These are phyloP conservation scores for Pythium coloratum DNA, from an alignment of 352 stramenopile genomes.

Conservation along the genomic window DNA sequence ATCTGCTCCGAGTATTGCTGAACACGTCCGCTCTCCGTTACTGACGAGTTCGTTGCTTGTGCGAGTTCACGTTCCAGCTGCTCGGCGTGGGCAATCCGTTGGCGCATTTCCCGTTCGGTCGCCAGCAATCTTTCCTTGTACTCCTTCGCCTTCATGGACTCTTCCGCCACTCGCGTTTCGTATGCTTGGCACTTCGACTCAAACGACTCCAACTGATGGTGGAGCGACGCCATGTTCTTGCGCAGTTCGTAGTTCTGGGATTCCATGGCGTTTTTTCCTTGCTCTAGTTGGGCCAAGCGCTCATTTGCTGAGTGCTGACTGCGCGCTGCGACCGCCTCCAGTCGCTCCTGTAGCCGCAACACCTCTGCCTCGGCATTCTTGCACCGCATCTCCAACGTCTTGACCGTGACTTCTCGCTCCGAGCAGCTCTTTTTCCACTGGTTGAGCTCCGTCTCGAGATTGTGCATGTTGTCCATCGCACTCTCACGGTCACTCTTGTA, in stretches of 20 bases:
- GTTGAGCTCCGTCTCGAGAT: slow-evolving; percentile 45
- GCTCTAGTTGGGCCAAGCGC: slow-evolving; percentile 51
- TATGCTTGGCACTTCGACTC: slow-evolving; percentile 47
- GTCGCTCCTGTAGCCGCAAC: slow-evolving; percentile 39
- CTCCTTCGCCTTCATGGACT: slow-evolving; percentile 38
- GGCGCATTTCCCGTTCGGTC: slow-evolving; percentile 31
- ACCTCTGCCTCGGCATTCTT: slow-evolving; percentile 45
- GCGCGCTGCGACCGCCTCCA: slow-evolving; percentile 38
- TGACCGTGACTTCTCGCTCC: slow-evolving; percentile 43
- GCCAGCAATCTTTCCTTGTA: slow-evolving; percentile 32
- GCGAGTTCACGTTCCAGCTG: slow-evolving; percentile 52
- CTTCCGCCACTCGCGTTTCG: slow-evolving; percentile 33
- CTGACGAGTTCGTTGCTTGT: slow-evolving; percentile 32
- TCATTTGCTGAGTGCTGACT: slow-evolving; percentile 59
- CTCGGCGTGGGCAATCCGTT: slow-evolving; percentile 32
- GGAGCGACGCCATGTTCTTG: slow-evolving; percentile 40
- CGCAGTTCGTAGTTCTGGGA: slow-evolving; percentile 56
- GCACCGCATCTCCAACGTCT: slow-evolving; percentile 45
- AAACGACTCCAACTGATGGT: slow-evolving; percentile 49
- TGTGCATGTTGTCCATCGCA: slow-evolving; percentile 42
- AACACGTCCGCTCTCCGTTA: slow-evolving; percentile 33
- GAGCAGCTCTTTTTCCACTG: slow-evolving; percentile 40
- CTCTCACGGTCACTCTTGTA: slow-evolving; percentile 49
- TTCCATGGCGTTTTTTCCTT: slow-evolving; percentile 52
- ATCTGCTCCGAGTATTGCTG: slow-evolving; percentile 45